Conservation (phyloP, 2,329 filamentous ascomycete genomes). For the Pseudocercospora crystallina region DNA sequence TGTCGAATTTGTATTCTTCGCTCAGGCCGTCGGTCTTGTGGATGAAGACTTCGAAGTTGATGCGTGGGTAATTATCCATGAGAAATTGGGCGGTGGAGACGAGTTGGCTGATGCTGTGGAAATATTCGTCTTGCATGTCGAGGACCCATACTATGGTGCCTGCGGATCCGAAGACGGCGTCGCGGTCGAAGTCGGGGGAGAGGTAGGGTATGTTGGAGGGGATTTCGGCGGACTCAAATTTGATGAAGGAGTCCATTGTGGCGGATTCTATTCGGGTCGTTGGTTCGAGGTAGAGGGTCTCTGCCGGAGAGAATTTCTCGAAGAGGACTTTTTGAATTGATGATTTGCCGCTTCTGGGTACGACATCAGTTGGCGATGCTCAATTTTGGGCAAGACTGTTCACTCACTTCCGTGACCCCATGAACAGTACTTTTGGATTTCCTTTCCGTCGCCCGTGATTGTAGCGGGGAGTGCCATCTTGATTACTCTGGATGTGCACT, state of each 20-base stretch:
- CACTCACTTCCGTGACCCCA: slow-evolving; percentile 57
- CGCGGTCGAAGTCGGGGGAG: slow-evolving; percentile 83
- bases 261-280: slow-evolving; percentile 94
- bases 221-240: slow-evolving; percentile 98
- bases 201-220: slow-evolving; percentile 93
- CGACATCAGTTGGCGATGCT: neutral
- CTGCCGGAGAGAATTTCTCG: slow-evolving; percentile 92
- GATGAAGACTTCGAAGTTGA: slow-evolving; percentile 98
- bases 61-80: slow-evolving; percentile 82
- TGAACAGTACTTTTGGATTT: slow-evolving; percentile 75
- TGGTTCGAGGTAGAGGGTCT: slow-evolving; percentile 93
- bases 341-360: slow-evolving; percentile 84
- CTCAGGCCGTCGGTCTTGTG: slow-evolving; percentile 98
- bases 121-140: slow-evolving; percentile 96
- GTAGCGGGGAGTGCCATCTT: slow-evolving; percentile 15
- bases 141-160: slow-evolving; percentile 98
- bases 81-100: slow-evolving; percentile 88
- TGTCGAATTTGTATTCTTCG: slow-evolving; percentile 94
- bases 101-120: slow-evolving; percentile 82
- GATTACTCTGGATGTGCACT: slow-evolving; percentile 11
- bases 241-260: slow-evolving; percentile 96
- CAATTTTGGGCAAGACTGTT: too few relatives aligned
- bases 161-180: slow-evolving; percentile 90
- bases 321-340: slow-evolving; percentile 99
- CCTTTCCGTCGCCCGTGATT: slow-evolving; percentile 29